Conservation (phyloP, 2,329 filamentous ascomycete species). For the Xylariales sp. region DNA sequence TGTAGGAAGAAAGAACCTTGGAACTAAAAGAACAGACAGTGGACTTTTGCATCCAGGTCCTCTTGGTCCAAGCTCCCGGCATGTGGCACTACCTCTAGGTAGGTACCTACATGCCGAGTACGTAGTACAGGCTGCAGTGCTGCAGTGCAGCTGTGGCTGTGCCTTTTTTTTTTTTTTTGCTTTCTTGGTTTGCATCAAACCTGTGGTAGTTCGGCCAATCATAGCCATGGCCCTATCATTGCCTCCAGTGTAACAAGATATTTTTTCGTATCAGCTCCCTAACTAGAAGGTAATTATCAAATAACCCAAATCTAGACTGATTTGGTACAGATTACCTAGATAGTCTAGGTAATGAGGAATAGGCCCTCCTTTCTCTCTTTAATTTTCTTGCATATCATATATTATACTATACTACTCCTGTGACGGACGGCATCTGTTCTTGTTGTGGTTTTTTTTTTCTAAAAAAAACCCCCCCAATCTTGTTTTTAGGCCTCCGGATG, state of each 20-base stretch:
- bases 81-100: slow-evolving; percentile 14
- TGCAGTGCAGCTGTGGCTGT: slow-evolving; percentile 27
- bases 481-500: slow-evolving; percentile 2
- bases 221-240: slow-evolving; percentile 10
- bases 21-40: too few species aligned
- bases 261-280: slow-evolving; percentile 8
- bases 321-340: not conserved
- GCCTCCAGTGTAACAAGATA: slow-evolving; percentile 17
- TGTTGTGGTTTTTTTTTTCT: not conserved
- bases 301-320: slow-evolving; percentile 16
- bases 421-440: slow-evolving; percentile 7
- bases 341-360: slow-evolving; percentile 4
- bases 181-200: not conserved
- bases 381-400: slow-evolving; percentile 1
- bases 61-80: slow-evolving; percentile 35
- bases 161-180: not conserved
- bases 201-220: slow-evolving; percentile 26
- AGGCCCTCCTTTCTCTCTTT: slow-evolving; percentile 20
- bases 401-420: not conserved
- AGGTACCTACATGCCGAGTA: too few species aligned
- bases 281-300: slow-evolving; percentile 22
- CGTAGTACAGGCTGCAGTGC: not conserved
- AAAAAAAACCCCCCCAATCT: not conserved
- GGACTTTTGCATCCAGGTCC: not conserved
- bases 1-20: slow-evolving; percentile 34